Evolutionary conservation across 176 grass and related monocot genomes (phyloP), one percentile per base, ranked within the genome.

Genomic region (Cymbopogon citratus): DNA sequence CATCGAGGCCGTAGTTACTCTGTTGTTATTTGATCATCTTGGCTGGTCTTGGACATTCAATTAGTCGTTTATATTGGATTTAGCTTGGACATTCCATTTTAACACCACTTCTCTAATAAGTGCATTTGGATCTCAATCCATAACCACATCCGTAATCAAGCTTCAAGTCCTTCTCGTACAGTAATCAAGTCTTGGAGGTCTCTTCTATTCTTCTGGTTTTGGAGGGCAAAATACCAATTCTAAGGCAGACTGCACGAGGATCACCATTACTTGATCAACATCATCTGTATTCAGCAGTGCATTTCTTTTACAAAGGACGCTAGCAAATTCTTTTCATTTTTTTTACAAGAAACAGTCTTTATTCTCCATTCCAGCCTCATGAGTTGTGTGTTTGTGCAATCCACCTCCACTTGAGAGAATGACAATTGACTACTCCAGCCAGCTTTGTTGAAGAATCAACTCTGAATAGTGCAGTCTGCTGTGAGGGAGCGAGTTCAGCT

Each of bases 381-480:
- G 2, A 57, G 52, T 23, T 23, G 21, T 19, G 48, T 57, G 21
- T 21, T 57, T 9, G 48, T 54, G 51, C 51, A 54, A 18, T 54
- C 18, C 52, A 23, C 21, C 51, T 54, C 51, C 63, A 73, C 7
- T n/a, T 26, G 56, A 34, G 35, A 63, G 29, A n/a, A 51, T 67
- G 84, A 24, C 31, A 80, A 49, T 23, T 59, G 84, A 16, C 76
- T 66, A 36, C 44, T 80, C 69, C 35, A 27, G 21, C 27, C 69
- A 87, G 71, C 49, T 70, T 65, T 43, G 73, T 6, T 57, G 80
- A 73, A 10, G 34, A 81, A 79, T 75, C 81, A 69, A 35, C 61
- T 39, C n/a, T 49, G 81, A 74, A 74, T 61, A 46, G 13, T 49
- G 7, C 27, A 57, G 21, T 57, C 21, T 57, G 21, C n/a, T 62